Base-by-base conservation (phyloP, 108 stramenopile genomes). In the Tribonema minus region DNA sequence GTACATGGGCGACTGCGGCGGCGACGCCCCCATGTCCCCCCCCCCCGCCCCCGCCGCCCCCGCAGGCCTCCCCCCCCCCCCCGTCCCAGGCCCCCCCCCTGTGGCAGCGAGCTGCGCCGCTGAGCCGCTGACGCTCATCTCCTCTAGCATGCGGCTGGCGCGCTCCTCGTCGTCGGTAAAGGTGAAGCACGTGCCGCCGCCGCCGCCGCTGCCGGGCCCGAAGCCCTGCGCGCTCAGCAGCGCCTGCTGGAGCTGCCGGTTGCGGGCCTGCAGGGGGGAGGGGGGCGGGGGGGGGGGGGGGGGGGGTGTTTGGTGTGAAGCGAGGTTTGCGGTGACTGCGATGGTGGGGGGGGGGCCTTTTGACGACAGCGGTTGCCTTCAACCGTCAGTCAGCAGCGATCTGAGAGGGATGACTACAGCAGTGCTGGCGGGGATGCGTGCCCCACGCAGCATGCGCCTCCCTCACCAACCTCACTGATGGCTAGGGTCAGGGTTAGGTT, bases 161-260 rank as follows among this genome's bases (percentile, higher is more conserved):
- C 61, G 71, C 28, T 71, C 71, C 71, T 71, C 71, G 59, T 61
- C 71, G 61, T 61, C 71, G 9, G 71, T 72, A 29, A 72, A 72
- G 1, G 61, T 62, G 61, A 72, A 72, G 28, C 37, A n/a, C n/a
- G n/a, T n/a, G n/a, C n/a, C n/a, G n/a, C n/a, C n/a, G n/a, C n/a
- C n/a, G n/a, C n/a, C n/a, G n/a, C n/a, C n/a, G n/a, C n/a, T 4
- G 27, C 23, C 27, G 23, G 61, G 61, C 37, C 61, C 71, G 61
- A 72, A n/a, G 30, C 71, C 71, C 37, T 62, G 60, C 37, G 31
- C 33, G 37, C 67, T 46, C 28, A 76, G 26, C 5, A n/a, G 29
- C 59, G 36, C 64, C 23, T 76, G 76, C 34, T 64, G n/a, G n/a
- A n/a, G 58, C 66, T 76, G 58, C 64, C 64, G 61, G 9, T 61